Evolutionary conservation across 192 early-diverging fungal species (phyloP), one percentile per base, ranked within the genome.

Genomic region (Coemansia sp.): DNA sequence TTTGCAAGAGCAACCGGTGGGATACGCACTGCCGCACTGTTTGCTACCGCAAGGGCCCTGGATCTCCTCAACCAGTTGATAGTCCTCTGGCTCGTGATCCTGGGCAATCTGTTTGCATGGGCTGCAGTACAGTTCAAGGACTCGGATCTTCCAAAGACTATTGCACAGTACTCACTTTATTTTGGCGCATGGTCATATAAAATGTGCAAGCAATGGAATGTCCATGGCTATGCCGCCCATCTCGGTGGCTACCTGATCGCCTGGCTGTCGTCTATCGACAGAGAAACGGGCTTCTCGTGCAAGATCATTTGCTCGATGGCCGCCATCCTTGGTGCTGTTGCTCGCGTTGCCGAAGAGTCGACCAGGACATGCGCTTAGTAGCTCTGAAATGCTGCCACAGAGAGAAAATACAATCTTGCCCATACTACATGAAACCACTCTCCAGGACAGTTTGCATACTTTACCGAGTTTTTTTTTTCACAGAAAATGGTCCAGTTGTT

Each of bases 71-170:
- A 62, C 47, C 70, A 66, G 38, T 13, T 50, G 10, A 28, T 69
- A 3, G 41, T 79, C 10, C 13, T 67, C 11, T 72, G 70, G 76
- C 60, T 79, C 23, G 23, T 70, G 30, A 23, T 79, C 8, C 13
- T 79, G 59, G 76, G 76, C 10, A 72, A 64, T 25, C 1, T 64
- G 14, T 30, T 68, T 20, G 50, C 62, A 27, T 79, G 75, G 75
- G 33, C 55, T 3, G 55, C 75, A 2, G 55, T 50, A 14, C 65
- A 66, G 70, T 65, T 79, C 38, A 68, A 50, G 60, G 53, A 66
- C 17, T 79, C 75, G 13, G 17, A 29, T 22, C 55, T 79, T 20
- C 75, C 75, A 0, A 70, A 79, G 36, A 9, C 38, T 15, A 34
- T 31, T 0, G 70, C 67, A 27, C 14, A 34, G 11, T 50, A 44